Percentiles rank a stretch among this genome's conserved stretches.
These are phyloP conservation scores for Ceratobasidium papillatum DNA, from an alignment of 1,284 basidiomycete species.

Conservation along the genomic window DNA sequence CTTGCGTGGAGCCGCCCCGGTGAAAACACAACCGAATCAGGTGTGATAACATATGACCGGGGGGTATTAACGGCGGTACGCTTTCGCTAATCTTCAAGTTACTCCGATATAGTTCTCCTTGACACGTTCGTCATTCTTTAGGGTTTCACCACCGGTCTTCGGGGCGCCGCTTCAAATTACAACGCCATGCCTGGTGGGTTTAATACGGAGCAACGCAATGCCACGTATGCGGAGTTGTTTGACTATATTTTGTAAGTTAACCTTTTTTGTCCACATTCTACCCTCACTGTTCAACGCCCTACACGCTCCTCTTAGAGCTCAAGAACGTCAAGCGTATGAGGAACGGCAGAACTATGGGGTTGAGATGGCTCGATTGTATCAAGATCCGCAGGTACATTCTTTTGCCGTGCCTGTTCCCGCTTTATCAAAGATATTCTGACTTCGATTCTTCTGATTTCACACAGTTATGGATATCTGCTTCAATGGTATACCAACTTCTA, in stretches of 20 bases:
- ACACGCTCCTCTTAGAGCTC: not conserved
- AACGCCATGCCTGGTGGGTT: conserved; percentile 32
- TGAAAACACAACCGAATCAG: not conserved
- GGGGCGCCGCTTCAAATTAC: conserved; percentile 37
- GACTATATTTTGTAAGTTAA: conserved; percentile 34
- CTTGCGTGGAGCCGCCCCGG: conserved; percentile 29
- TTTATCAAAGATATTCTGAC: not conserved
- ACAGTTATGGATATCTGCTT: conserved; percentile 38
- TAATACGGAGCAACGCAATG: conserved; percentile 25
- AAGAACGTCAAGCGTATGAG: conserved; percentile 25
- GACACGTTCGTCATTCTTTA: not conserved
- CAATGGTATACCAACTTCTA: conserved; percentile 18
- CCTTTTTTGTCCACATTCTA: not conserved
- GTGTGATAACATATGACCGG: conserved; percentile 6
- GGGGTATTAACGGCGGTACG: conserved; percentile 35
- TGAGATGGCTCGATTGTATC: conserved; percentile 9
- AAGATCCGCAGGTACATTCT: conserved; percentile 30
- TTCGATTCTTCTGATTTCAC: not conserved
- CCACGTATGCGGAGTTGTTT: conserved; percentile 36
- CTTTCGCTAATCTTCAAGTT: not conserved
- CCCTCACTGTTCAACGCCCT: not conserved
- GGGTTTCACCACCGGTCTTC: conserved; percentile 28
- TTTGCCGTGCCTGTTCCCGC: not conserved
- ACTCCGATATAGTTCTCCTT: not conserved
- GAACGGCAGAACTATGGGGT: not conserved